Evolutionary conservation across 257 asterid species (phyloP).

Genomic region (Solanum etuberosum): DNA sequence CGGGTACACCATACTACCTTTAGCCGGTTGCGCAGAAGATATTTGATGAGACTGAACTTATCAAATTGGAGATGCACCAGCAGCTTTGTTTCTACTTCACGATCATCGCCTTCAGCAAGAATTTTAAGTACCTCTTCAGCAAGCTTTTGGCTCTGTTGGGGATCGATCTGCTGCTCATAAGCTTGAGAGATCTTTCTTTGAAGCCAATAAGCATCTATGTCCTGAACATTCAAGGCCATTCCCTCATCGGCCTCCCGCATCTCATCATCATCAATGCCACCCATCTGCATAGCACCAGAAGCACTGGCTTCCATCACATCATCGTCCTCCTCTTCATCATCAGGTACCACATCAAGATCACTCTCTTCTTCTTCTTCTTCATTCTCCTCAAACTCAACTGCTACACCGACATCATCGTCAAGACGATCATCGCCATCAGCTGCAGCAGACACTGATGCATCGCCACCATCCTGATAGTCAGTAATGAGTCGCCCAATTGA

Average conservation of each 20-base stretch:
- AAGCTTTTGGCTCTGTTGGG: conserved; percentile 32
- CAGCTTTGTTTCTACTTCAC: conserved; percentile 29
- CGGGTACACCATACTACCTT: conserved; percentile 42
- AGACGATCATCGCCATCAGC: conserved; percentile 20
- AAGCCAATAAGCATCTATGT: conserved; percentile 40
- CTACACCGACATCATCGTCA: conserved; percentile 33
- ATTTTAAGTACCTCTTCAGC: conserved; percentile 35
- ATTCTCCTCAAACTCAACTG: conserved; percentile 40
- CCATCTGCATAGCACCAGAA: conserved; percentile 34
- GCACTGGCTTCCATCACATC: conserved; percentile 13
- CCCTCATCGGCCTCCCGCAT: conserved; percentile 21
- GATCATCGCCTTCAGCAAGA: conserved; percentile 33
- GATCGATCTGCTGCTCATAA: conserved; percentile 31
- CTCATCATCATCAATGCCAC: conserved; percentile 32
- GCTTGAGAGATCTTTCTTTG: conserved; percentile 39
- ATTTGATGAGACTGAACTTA: conserved; percentile 25
- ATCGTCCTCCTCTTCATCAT: conserved; percentile 32
- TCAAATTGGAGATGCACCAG: conserved; percentile 27
- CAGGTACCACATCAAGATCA: conserved; percentile 27
- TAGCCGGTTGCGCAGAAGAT: conserved; percentile 28
- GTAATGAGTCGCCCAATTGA: conserved; percentile 18
- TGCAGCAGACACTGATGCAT: conserved; percentile 7
- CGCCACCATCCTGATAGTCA: conserved; percentile 24
- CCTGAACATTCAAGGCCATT: conserved; percentile 37
- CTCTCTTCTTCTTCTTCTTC: conserved; percentile 38